phyloP scores from a whole-genome alignment of 306 rosid genomes.

The Casuarina glauca region DNA sequence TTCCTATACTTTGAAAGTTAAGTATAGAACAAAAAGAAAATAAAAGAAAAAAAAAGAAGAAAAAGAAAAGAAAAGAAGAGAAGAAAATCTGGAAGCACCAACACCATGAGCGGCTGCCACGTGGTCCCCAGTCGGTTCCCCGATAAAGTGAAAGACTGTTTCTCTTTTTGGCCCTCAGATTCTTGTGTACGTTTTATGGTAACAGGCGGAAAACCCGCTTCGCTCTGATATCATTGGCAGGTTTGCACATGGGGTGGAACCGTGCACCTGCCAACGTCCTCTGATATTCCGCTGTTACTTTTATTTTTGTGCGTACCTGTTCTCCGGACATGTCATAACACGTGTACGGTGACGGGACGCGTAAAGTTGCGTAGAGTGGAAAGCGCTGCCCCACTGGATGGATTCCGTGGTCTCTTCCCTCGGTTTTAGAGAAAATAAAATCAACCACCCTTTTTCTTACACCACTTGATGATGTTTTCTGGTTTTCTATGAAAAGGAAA shows the following conservation, averaged over 20 bases:
- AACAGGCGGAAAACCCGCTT: slow-evolving; percentile 22
- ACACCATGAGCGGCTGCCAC: slow-evolving; percentile 16
- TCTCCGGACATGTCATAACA: slow-evolving; percentile 28
- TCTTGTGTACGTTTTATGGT: slow-evolving; percentile 25
- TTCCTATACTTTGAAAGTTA: too few species aligned
- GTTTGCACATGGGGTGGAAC: slow-evolving; percentile 45
- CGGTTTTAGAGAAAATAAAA: too few species aligned
- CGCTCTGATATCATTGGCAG: slow-evolving; percentile 30
- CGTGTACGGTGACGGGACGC: slow-evolving; percentile 50
- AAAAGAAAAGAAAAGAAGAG: not conserved
- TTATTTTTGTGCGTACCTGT: slow-evolving; percentile 43
- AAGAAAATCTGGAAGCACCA: slow-evolving; percentile 6
- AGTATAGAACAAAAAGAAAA: not conserved
- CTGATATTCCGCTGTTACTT: slow-evolving; percentile 22
- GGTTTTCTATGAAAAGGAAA: too few species aligned
- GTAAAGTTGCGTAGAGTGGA: not conserved
- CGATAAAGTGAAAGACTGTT: slow-evolving; percentile 20
- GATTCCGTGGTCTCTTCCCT: not conserved
- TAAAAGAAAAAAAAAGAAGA: too few species aligned
- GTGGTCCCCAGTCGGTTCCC: slow-evolving; percentile 8
- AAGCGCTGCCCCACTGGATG: not conserved
- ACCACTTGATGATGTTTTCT: too few species aligned
- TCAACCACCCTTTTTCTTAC: too few species aligned
- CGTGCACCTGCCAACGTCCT: not conserved
- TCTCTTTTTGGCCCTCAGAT: not conserved